Conservation (phyloP, 306 rosid genomes). For the Hippophae rhamnoides region DNA sequence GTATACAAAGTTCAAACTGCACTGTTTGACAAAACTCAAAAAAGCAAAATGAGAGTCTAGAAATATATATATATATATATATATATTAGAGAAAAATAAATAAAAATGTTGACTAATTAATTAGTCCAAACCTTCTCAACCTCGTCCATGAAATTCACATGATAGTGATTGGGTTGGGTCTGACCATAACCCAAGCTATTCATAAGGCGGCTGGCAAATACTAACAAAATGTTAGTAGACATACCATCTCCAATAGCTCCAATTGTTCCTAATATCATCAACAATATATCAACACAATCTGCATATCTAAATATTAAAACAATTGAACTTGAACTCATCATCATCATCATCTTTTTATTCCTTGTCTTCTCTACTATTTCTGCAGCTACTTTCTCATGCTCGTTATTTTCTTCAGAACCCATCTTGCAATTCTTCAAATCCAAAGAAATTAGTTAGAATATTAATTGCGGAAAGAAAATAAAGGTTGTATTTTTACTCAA, state of each 20-base stretch:
- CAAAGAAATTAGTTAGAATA: not conserved
- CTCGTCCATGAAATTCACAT: slow-evolving; percentile 48
- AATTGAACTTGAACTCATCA: slow-evolving; percentile 6
- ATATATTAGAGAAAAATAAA: not conserved
- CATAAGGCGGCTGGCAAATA: slow-evolving; percentile 82
- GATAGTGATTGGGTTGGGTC: slow-evolving; percentile 24
- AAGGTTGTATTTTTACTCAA: not conserved
- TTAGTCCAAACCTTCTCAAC: slow-evolving; percentile 55
- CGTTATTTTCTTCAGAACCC: slow-evolving; percentile 29
- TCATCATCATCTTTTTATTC: slow-evolving; percentile 6
- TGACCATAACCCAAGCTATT: slow-evolving; percentile 66
- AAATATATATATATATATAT: no score
- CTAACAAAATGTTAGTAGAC: slow-evolving; percentile 70
- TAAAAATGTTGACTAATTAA: not conserved
- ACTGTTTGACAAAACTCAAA: slow-evolving; percentile 42
- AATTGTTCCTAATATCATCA: slow-evolving; percentile 62
- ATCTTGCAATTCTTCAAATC: slow-evolving; percentile 11
- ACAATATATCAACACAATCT: slow-evolving; percentile 66
- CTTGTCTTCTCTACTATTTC: slow-evolving; percentile 18
- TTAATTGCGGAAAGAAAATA: not conserved
- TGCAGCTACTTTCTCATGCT: not conserved
- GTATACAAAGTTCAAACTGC: slow-evolving; percentile 91
- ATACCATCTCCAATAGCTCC: slow-evolving; percentile 96
- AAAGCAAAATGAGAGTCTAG: not conserved
- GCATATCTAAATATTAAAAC: slow-evolving; percentile 51